phyloP scores from a whole-genome alignment of 371 early-diverging fungal species.

The Blastocladiella emersonii region DNA sequence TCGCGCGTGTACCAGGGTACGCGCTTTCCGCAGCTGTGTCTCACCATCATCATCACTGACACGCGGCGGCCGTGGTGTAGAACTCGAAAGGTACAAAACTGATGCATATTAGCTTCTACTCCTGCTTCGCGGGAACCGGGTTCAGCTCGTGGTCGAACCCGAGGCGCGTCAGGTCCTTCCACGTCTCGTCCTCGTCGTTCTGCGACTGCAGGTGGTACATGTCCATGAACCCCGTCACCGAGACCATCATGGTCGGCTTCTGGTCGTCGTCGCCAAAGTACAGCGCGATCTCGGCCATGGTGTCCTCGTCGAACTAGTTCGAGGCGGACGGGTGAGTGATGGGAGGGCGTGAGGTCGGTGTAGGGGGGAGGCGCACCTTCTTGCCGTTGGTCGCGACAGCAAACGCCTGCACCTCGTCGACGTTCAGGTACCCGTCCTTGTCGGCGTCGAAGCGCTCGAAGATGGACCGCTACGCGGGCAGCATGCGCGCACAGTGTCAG shows the following conservation, averaged over 20 bases:
- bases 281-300: slow-evolving; percentile 41
- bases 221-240: slow-evolving; percentile 41
- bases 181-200: slow-evolving; percentile 53
- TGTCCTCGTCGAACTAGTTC: slow-evolving; percentile 49
- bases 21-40: too few relatives aligned
- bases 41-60: too few relatives aligned
- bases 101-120: too few relatives aligned
- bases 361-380: slow-evolving; percentile 25
- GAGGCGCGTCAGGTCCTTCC: slow-evolving; percentile 52
- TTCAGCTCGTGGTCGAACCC: slow-evolving; percentile 32
- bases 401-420: slow-evolving; percentile 48
- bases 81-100: too few relatives aligned
- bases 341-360: neutral
- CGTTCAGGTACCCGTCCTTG: slow-evolving; percentile 44
- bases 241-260: slow-evolving; percentile 11
- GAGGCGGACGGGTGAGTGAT: neutral
- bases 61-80: too few relatives aligned
- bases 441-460: slow-evolving; percentile 53
- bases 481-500: neutral
- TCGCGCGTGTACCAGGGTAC: too few relatives aligned
- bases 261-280: slow-evolving; percentile 40
- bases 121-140: slow-evolving; percentile 13
- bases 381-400: slow-evolving; percentile 55
- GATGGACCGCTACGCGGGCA: slow-evolving; percentile 24
- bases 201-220: slow-evolving; percentile 57